Base-by-base conservation (phyloP, 352 stramenopile genomes). In the Pseudoperonospora humuli region DNA sequence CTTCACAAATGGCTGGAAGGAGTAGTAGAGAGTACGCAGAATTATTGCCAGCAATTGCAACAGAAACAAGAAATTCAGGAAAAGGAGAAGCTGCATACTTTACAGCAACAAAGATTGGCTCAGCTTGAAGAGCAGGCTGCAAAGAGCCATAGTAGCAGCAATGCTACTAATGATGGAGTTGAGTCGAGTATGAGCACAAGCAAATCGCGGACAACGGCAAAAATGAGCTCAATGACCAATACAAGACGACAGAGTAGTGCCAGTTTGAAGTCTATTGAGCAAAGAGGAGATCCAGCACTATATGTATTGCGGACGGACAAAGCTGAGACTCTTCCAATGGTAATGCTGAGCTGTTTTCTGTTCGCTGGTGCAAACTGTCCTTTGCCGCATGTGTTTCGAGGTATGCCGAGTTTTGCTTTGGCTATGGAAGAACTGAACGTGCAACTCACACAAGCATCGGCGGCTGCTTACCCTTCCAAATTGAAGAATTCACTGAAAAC, bases 381-480 rank as follows among this genome's bases (percentile, higher is more conserved):
- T 27, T 88, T 89, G 42, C 78, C 75, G 13, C 69, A 82, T 34
- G 62, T 70, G 17, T 84, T 86, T 52, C 49, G 56, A 17, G 74
- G 68, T 0, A 70, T 92, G 32, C 80, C 80, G 13, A 64, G 61
- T 8, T 92, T 92, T 39, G 80, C 80, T 5, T 70, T 84, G 27
- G 73, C 80, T 8, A 47, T 76, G 33, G 70, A 92, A 39, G 72
- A 92, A 45, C 41, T 84, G 29, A 85, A 88, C 28, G 57, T 89
- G 14, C 57, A 72, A 42, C 40, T 89, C 5, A 67, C 62, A 8
- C 61, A 50, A 34, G 51, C 62, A 10, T 48, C 61, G 7, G 70
- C 72, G 5, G 45, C 54, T 28, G 60, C 76, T 3, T 86, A 79
- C 40, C 72, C 76, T 6, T 91, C 79, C 3, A 84, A 81, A 45